A percentile compares a stretch with the other conserved stretches of the same genome.
Conservation (phyloP, 2,329 filamentous ascomycete genomes). For the Geoglossum cookeanum region DNA sequence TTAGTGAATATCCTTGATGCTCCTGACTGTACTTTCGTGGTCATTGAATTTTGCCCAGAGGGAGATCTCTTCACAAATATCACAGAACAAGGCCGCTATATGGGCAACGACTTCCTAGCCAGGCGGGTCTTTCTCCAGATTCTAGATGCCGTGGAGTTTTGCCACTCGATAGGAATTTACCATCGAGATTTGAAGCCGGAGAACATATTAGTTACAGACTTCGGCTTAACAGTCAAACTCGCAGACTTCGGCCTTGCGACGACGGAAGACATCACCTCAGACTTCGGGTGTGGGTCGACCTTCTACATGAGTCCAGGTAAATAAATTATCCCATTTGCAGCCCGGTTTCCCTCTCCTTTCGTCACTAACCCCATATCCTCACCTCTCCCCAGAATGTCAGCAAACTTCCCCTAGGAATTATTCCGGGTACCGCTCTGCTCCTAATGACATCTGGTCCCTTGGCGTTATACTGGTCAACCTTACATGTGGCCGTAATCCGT, state of each 20-base stretch:
- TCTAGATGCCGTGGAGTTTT: slow-evolving; percentile 87
- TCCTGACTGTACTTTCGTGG: slow-evolving; percentile 82
- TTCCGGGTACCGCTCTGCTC: slow-evolving; percentile 71
- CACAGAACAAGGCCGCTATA: slow-evolving; percentile 82
- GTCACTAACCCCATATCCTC: slow-evolving; percentile 1
- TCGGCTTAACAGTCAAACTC: slow-evolving; percentile 78
- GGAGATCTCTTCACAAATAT: slow-evolving; percentile 96
- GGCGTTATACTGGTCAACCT: slow-evolving; percentile 95
- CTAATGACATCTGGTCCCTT: slow-evolving; percentile 97
- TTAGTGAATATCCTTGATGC: slow-evolving; percentile 87
- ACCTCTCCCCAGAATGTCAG: slow-evolving; percentile 55
- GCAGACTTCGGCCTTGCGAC: slow-evolving; percentile 96
- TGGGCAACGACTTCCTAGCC: slow-evolving; percentile 77
- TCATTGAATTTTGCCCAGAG: slow-evolving; percentile 92
- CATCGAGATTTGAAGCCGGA: slow-evolving; percentile 96
- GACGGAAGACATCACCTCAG: slow-evolving; percentile 61
- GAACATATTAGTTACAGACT: slow-evolving; percentile 84
- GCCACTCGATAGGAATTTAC: slow-evolving; percentile 85
- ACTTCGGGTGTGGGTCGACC: slow-evolving; percentile 94
- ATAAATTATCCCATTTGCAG: slow-evolving; percentile 32
- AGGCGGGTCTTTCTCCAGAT: slow-evolving; percentile 85
- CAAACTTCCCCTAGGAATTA: slow-evolving; percentile 50
- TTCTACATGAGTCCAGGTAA: slow-evolving; percentile 99
- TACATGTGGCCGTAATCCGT: slow-evolving; percentile 93
- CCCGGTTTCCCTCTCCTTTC: slow-evolving; percentile 5